Percentiles rank a stretch among this genome's conserved stretches.
Evolutionary conservation across 2,329 filamentous ascomycete genomes (phyloP).

Genomic region (Cordyceps militaris): DNA sequence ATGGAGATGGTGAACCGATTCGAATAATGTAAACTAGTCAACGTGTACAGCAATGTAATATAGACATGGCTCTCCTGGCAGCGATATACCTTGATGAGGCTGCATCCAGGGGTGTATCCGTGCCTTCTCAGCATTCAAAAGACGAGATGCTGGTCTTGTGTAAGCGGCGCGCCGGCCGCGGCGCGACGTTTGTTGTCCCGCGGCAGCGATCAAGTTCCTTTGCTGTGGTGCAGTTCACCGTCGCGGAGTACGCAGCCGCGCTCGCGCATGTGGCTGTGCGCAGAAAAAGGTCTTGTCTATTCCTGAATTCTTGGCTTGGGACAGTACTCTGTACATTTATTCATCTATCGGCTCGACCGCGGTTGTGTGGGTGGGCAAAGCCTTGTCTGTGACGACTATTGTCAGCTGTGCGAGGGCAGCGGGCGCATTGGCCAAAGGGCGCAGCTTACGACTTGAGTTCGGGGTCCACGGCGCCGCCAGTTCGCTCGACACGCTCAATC

Average conservation of each 20-base stretch:
- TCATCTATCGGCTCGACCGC: slow-evolving; percentile 10
- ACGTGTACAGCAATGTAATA: neutral
- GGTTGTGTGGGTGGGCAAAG: slow-evolving; percentile 10
- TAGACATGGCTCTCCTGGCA: neutral
- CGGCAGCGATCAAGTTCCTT: neutral
- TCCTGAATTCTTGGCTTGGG: neutral
- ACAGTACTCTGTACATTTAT: neutral
- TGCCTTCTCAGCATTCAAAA: neutral
- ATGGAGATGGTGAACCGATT: slow-evolving; percentile 40
- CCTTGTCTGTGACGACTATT: neutral
- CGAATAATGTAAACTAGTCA: slow-evolving; percentile 29
- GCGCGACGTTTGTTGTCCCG: neutral
- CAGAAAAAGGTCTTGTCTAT: neutral
- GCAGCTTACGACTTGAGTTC: slow-evolving; percentile 35
- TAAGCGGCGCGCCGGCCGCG: slow-evolving; percentile 6
- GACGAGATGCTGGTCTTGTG: neutral
- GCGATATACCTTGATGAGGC: neutral
- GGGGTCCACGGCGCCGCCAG: slow-evolving; percentile 49
- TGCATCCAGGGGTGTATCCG: neutral
- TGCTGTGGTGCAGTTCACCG: neutral
- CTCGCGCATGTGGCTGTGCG: neutral
- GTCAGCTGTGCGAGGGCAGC: neutral
- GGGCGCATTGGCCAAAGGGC: neutral
- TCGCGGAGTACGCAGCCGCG: neutral
- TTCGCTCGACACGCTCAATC: slow-evolving; percentile 50